These are phyloP conservation scores for Tylopilus felleus DNA, from an alignment of 768 basidiomycete species.

Conservation along the genomic window DNA sequence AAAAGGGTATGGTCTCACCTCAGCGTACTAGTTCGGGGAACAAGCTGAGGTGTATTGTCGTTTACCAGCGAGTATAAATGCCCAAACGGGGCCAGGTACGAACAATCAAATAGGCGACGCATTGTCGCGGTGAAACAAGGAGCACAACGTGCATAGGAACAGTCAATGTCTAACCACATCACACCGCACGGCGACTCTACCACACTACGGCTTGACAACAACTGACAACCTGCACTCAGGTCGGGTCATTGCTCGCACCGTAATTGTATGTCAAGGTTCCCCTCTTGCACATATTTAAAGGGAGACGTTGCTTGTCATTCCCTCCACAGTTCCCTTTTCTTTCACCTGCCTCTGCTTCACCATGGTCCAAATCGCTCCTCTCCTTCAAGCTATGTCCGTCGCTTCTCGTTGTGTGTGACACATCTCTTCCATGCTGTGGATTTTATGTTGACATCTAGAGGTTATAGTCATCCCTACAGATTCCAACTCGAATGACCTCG, in stretches of 20 bases:
- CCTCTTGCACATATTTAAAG: constrained; percentile 1
- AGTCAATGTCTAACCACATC: too few relatives aligned
- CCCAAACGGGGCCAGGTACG: too few relatives aligned
- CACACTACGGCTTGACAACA: too few relatives aligned
- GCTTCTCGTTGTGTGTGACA: neutral
- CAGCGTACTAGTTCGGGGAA: too few relatives aligned
- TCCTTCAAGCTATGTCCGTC: constrained; percentile 6
- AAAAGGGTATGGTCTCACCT: too few relatives aligned
- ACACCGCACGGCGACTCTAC: too few relatives aligned
- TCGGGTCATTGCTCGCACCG: neutral
- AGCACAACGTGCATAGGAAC: too few relatives aligned
- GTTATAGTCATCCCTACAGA: neutral
- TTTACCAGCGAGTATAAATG: too few relatives aligned
- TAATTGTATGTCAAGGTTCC: neutral
- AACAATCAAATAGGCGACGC: too few relatives aligned
- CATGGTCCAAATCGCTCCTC: constrained; percentile 24
- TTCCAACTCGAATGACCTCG: neutral
- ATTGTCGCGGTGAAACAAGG: too few relatives aligned
- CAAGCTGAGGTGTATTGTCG: too few relatives aligned
- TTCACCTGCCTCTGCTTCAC: neutral
- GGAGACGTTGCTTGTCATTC: neutral
- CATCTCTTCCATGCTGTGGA: neutral
- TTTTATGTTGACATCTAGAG: neutral
- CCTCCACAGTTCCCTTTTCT: neutral
- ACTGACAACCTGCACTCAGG: too few relatives aligned